Conservation (phyloP, 306 rosid species). For the Casuarina equisetifolia region DNA sequence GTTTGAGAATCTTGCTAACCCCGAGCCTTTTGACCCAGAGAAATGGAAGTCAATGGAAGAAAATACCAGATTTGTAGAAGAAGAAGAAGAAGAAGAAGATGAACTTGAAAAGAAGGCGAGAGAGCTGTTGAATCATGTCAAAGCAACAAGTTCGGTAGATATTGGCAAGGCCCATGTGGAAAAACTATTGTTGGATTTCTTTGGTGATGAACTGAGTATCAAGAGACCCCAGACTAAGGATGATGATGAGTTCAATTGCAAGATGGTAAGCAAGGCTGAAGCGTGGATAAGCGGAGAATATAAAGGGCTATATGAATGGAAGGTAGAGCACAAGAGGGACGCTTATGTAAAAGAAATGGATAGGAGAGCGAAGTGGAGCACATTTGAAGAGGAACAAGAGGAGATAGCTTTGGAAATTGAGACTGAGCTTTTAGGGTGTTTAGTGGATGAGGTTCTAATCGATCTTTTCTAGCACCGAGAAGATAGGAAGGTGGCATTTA, state of each 20-base stretch:
- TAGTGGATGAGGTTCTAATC: constrained; percentile 50
- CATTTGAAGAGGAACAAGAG: constrained; percentile 48
- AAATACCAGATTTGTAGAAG: constrained; percentile 17
- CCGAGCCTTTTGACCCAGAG: constrained; percentile 34
- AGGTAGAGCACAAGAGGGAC: constrained; percentile 39
- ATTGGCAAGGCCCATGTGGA: constrained; percentile 25
- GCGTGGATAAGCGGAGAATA: constrained; percentile 42
- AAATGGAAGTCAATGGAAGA: constrained; percentile 29
- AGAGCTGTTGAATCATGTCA: constrained; percentile 40
- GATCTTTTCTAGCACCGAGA: constrained; percentile 9
- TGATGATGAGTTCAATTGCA: constrained; percentile 32
- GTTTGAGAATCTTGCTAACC: constrained; percentile 44
- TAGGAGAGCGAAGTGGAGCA: constrained; percentile 43
- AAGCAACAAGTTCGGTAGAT: constrained; percentile 29
- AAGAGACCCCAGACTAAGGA: constrained; percentile 22
- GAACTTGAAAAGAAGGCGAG: constrained; percentile 42
- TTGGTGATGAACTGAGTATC: constrained; percentile 38
- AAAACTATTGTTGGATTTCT: constrained; percentile 52
- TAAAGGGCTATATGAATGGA: constrained; percentile 30
- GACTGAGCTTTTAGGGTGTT: constrained; percentile 33
- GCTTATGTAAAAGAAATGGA: constrained; percentile 57
- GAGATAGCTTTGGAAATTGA: constrained; percentile 57
- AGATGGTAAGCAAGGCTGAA: constrained; percentile 44
- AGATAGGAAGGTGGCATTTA: not conserved
- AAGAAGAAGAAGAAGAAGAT: constrained; percentile 24